Base-by-base conservation (phyloP, 371 early-diverging fungal genomes). In the Chytridiales sp. region DNA sequence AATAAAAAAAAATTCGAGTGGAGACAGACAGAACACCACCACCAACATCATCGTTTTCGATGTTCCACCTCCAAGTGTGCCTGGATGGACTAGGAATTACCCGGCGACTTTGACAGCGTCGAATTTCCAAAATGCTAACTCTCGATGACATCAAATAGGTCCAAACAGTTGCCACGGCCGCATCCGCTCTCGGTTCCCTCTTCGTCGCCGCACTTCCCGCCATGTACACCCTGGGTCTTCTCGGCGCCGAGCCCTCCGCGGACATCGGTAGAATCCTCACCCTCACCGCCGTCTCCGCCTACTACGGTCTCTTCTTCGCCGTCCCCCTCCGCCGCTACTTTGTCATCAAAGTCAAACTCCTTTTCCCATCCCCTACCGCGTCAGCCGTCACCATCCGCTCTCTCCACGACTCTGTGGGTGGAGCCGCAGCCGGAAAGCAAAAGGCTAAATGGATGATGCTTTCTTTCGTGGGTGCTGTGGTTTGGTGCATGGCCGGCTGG, bases 301-400 rank as follows among this genome's bases (percentile, higher is more conserved):
- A 79, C 70, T 94, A 90, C 75, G 94, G 94, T 27, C 87, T 94
- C 5, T 92, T 92, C 62, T 92, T 94, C 69, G 93, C 91, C 3
- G 80, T 94, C 1, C 92, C 92, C 4, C 67, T 94, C 43, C 74
- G 94, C 42, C 82, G 79, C 34, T 90, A 91, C 66, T 88, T 85
- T 60, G 61, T 87, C 86, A 24, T 93, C 39, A 78, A 83, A 42
- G 89, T 91, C 60, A 88, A 89, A 65, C 79, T 93, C 4, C 79
- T 82, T 13, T 93, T 93, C 61, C 93, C 93, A 1, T 87, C 91
- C 1, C 91, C 92, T 1, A 89, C 91, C 17, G 92, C 89, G 0
- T 87, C 94, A 2, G 94, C 94, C 3, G 76, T 71, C 30, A 85
- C 86, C 46, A 88, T 88, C 66, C 69, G 76, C 27, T 75, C 80